These are phyloP conservation scores for Fusarium verticillioides DNA, from an alignment of 2,329 filamentous ascomycete genomes.

Conservation along the genomic window DNA sequence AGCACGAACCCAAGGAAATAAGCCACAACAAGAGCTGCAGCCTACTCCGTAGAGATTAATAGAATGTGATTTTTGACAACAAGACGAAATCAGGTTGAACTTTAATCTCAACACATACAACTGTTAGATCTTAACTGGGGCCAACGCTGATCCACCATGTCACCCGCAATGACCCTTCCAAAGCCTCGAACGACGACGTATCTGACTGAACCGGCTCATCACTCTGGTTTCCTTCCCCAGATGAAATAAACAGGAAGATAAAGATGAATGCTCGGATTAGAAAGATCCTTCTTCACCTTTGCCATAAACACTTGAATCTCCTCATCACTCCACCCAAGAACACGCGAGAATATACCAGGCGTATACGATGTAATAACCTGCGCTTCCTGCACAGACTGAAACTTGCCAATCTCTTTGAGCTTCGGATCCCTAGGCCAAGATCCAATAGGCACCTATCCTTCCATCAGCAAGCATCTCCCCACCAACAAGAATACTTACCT, in stretches of 20 bases:
- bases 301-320: constrained; percentile 38
- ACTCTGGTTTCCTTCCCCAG: constrained; percentile 32
- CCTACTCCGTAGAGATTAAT: too few relatives aligned
- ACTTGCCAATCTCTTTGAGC: constrained; percentile 31
- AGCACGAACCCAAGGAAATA: accelerated
- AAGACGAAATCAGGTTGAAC: accelerated
- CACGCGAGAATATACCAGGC: constrained; percentile 28
- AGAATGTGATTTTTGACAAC: accelerated
- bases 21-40: too few relatives aligned
- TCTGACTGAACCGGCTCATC: accelerated
- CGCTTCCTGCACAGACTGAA: constrained; percentile 25
- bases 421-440: constrained; percentile 17
- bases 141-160: not conserved
- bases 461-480: not conserved
- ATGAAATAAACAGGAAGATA: constrained; percentile 37
- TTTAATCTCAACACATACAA: accelerated
- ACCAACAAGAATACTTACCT: not conserved
- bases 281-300: constrained; percentile 35
- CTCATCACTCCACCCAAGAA: constrained; percentile 34
- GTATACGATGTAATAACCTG: constrained; percentile 36
- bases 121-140: not conserved
- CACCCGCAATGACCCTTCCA: accelerated
- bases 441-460: constrained; percentile 9
- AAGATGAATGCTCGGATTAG: constrained; percentile 29
- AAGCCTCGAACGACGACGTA: accelerated